Evolutionary conservation across 164 flowering plant genomes (phyloP), one percentile per base, ranked within the genome.

Genomic region (Cinnamomum chago): DNA sequence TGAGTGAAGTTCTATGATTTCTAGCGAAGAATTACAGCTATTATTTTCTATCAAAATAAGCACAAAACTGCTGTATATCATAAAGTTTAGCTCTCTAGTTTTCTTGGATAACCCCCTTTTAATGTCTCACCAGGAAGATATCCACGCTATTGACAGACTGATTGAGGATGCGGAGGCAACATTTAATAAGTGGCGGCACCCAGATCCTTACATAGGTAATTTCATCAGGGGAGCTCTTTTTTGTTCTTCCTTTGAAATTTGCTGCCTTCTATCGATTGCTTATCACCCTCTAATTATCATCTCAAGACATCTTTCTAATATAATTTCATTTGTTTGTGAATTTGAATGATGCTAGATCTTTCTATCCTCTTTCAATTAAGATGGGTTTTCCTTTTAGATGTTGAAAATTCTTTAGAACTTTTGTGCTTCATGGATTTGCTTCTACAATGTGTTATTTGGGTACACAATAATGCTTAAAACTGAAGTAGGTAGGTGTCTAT

Each of bases 121-220:
- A 74, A 40, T 73, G 73, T 71, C 50, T 70, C 72, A 67, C 58
- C 86, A 96, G 99, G 93, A 91, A 75, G 95, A 94, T 83, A 82
- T 84, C 64, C 91, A 91, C 70, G 85, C 89, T 50, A 92, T 92
- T 72, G 99, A 94, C 75, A 86, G 91, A 83, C 27, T 96, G 90
- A 89, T 92, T 64, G 92, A 80, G 74, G 81, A 81, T 76, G 98
- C 81, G 47, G 98, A 94, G 86, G 94, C 92, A 71, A 24, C 50
- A 65, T 84, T 88, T 68, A 82, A 90, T 58, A 92, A 91, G 83
- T 94, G 86, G 84, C 83, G 88, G 72, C 99, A 96, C 83, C 99
- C 99, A 73, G 99, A 96, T 88, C 98, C 99, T 79, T 96, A 96
- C 81, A 87, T 91, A 81, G 99, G 99, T 96, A 80, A 80, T 87